Conservation (phyloP, 2,329 filamentous ascomycete genomes). For the Xylaria sp. region DNA sequence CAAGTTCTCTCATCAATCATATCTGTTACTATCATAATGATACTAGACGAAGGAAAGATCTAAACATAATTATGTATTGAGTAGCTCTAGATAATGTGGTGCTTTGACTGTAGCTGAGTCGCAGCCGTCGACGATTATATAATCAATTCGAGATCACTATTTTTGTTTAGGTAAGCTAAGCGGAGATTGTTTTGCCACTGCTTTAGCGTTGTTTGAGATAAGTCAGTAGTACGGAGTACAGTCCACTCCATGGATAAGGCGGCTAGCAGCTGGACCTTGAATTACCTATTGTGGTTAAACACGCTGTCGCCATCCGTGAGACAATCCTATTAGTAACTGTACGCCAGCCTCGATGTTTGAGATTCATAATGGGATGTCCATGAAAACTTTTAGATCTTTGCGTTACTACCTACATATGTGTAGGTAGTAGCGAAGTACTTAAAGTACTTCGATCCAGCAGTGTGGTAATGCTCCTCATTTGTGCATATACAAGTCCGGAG, state of each 20-base stretch:
- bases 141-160: background rate
- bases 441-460: background rate
- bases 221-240: background rate
- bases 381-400: background rate
- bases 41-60: too few species aligned
- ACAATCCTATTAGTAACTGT: background rate
- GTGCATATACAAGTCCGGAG: background rate
- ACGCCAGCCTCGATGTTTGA: background rate
- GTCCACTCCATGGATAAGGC: background rate
- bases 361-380: background rate
- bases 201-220: background rate
- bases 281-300: constrained; percentile 1
- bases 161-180: background rate
- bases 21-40: too few species aligned
- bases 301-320: background rate
- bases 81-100: background rate
- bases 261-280: background rate
- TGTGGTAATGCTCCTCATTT: constrained; percentile 3
- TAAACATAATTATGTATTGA: background rate
- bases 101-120: background rate
- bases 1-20: background rate
- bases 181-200: background rate
- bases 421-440: background rate
- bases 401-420: background rate
- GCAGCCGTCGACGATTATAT: background rate